These are phyloP conservation scores for Globisporangium heterothallicum DNA, from an alignment of 352 stramenopile species.

Conservation along the genomic window DNA sequence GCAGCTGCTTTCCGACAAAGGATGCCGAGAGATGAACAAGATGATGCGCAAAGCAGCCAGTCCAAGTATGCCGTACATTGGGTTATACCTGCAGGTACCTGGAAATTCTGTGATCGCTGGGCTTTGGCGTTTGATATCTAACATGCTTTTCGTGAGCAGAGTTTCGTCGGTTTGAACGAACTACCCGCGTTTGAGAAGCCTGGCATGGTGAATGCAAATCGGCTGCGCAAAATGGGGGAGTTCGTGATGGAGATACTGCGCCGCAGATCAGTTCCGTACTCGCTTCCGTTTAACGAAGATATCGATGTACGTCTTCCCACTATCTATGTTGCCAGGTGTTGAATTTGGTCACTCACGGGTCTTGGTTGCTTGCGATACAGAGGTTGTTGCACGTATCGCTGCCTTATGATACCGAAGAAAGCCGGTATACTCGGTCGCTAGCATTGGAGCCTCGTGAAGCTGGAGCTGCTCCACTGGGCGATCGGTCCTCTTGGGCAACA, in stretches of 20 bases:
- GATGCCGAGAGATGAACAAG: constrained; percentile 81
- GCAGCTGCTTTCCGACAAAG: constrained; percentile 75
- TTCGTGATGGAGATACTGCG: constrained; percentile 76
- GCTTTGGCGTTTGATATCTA: neutral
- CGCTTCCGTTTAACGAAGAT: constrained; percentile 44
- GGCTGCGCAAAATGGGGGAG: constrained; percentile 66
- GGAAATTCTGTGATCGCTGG: neutral
- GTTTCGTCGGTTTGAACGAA: constrained; percentile 76
- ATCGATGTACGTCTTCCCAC: constrained; percentile 45
- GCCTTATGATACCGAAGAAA: constrained; percentile 69
- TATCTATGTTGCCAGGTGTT: neutral
- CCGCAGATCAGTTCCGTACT: constrained; percentile 62
- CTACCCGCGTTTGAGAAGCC: constrained; percentile 67
- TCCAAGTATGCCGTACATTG: constrained; percentile 84
- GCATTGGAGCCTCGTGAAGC: constrained; percentile 69
- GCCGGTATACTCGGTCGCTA: constrained; percentile 66
- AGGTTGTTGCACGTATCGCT: constrained; percentile 66
- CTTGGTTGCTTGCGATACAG: constrained; percentile 17
- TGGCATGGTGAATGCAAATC: constrained; percentile 62
- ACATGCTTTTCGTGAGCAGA: constrained; percentile 21
- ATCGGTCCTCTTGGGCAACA: constrained; percentile 41
- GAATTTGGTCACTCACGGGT: neutral
- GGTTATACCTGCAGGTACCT: constrained; percentile 75
- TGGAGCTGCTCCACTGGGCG: constrained; percentile 52
- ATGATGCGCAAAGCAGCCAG: constrained; percentile 71